These are phyloP conservation scores for Phytophthora rubi DNA, from an alignment of 352 stramenopile species.

Conservation along the genomic window DNA sequence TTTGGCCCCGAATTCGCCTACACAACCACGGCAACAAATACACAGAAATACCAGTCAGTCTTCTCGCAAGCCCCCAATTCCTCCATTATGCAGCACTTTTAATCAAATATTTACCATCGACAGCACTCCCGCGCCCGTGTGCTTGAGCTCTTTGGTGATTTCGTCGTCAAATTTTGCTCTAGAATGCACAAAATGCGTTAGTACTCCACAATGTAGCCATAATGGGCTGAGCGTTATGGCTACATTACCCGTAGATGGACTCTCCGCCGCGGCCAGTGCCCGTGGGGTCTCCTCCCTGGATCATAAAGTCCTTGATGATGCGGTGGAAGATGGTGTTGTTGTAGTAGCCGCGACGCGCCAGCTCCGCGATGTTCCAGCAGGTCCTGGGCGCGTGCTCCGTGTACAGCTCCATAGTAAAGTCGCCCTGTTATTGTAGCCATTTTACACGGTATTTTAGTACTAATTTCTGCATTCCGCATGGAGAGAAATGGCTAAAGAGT, in stretches of 20 bases:
- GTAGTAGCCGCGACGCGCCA: constrained; percentile 94
- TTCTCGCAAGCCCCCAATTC: neutral
- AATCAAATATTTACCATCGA: constrained; percentile 66
- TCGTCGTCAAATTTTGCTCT: constrained; percentile 95
- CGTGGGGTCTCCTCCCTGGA: constrained; percentile 95
- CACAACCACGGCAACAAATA: neutral
- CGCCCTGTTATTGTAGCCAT: constrained; percentile 52
- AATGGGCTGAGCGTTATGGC: constrained; percentile 2
- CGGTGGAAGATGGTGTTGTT: constrained; percentile 96
- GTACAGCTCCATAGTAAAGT: constrained; percentile 95
- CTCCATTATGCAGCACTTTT: neutral
- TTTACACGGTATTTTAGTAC: neutral
- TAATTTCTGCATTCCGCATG: neutral
- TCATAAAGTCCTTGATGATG: constrained; percentile 97
- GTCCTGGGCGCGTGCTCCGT: constrained; percentile 91
- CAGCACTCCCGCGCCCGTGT: constrained; percentile 93
- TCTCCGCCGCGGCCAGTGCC: constrained; percentile 93
- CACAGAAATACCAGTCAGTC: constrained; percentile 1
- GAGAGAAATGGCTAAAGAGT: neutral
- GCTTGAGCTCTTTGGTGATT: constrained; percentile 92
- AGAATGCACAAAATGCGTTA: neutral
- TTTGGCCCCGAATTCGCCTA: constrained; percentile 92
- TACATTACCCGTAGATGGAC: constrained; percentile 88
- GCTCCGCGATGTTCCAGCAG: constrained; percentile 94
- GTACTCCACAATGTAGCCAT: neutral